Base-by-base conservation (phyloP, 192 early-diverging fungal genomes). In the Spizellomyces sp. region DNA sequence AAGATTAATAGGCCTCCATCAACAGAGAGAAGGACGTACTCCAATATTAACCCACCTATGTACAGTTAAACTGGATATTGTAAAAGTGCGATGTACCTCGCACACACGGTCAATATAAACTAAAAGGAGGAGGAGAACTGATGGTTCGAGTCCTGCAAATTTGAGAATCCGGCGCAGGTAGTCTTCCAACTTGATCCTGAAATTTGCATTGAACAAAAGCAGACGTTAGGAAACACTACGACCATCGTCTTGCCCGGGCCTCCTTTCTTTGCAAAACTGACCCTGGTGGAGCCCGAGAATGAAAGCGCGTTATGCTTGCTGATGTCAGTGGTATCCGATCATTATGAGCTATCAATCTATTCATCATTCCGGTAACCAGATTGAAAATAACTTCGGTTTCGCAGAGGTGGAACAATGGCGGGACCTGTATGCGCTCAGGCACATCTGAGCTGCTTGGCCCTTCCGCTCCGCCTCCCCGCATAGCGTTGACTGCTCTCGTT, bases 31-130 rank as follows among this genome's bases (percentile, higher is more conserved):
- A 55, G 19, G 19, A 2, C 19, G 15, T 55, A 55, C 19, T 2
- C 52, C 52, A 55, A n/a, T 55, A 3, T 15, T 15, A 9, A 64
- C 77, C 42, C 60, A 83, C 69, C 81, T 45, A 67, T 98, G 96
- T 6, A 93, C 93, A 5, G 96, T 98, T 43, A 98, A 76, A 41
- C 93, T 95, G 0, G 93, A 94, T 46, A 99, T 94, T 21, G 94
- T 96, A 76, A 99, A 99, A 0, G 88, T 79, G 36, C 86, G 82
- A 73, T 81, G 76, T 48, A 73, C 60, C 52, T 82, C 79, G 64
- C 83, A 86, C 85, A 84, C 77, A 69, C 75, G 93, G 77, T 99
- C 98, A 63, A 99, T 94, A 69, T 96, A 99, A 42, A 99, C 90
- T 5, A 99, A 80, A 42, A 98, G 77, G 42, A 95, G 87, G 5